Percentiles rank a stretch among this genome's conserved stretches.
These are phyloP conservation scores for Solanum piurae DNA, from an alignment of 257 asterid species.

Conservation along the genomic window DNA sequence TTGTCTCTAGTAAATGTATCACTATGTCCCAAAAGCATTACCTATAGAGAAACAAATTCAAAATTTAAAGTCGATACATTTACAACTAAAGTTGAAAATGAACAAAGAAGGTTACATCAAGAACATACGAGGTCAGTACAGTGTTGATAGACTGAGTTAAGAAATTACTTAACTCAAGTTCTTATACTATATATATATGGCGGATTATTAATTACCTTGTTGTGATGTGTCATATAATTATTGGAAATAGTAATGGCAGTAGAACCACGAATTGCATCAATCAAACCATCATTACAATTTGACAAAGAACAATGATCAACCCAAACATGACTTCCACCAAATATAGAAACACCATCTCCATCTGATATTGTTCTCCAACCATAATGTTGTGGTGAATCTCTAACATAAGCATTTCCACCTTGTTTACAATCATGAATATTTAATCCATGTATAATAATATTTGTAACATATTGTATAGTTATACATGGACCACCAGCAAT, in stretches of 20 bases:
- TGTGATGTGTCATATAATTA: constrained; percentile 65
- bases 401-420: constrained; percentile 74
- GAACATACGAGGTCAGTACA: neutral
- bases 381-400: constrained; percentile 77
- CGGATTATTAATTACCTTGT: constrained; percentile 26
- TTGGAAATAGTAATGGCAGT: constrained; percentile 75
- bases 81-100: neutral
- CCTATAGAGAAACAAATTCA: neutral
- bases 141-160: fast-evolving
- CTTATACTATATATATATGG: too few species aligned
- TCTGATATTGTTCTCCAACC: constrained; percentile 73
- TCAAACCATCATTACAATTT: constrained; percentile 58
- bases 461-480: constrained; percentile 61
- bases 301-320: constrained; percentile 81
- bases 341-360: constrained; percentile 77
- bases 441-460: constrained; percentile 71
- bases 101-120: neutral
- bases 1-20: constrained; percentile 46
- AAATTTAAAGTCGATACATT: neutral
- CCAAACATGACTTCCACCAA: constrained; percentile 82
- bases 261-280: constrained; percentile 82
- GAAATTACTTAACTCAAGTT: too few species aligned
- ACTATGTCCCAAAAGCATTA: constrained; percentile 78
- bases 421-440: constrained; percentile 76
- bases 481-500: constrained; percentile 83